phyloP scores from a whole-genome alignment of 768 basidiomycete species.

The Mycena albidolilacea region DNA sequence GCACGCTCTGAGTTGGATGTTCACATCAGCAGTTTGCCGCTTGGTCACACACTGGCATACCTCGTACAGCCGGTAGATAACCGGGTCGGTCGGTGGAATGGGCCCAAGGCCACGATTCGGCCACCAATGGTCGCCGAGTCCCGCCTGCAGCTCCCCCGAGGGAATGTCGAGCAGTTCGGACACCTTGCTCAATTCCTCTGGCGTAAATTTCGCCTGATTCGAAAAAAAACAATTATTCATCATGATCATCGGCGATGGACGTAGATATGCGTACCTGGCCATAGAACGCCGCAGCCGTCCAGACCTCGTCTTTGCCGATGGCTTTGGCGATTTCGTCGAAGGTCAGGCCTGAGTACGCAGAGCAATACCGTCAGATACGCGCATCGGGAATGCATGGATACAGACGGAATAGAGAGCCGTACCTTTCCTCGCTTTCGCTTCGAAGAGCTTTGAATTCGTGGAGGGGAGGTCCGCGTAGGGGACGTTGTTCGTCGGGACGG shows the following conservation, averaged over 20 bases:
- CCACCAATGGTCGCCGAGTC: constrained; percentile 79
- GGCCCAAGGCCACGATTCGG: constrained; percentile 82
- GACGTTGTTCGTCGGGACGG: constrained; percentile 56
- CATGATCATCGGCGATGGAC: too few relatives aligned
- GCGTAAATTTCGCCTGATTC: constrained; percentile 75
- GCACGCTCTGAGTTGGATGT: constrained; percentile 62
- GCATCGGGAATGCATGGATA: not conserved
- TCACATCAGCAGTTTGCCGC: not conserved
- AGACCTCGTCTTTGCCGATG: constrained; percentile 83
- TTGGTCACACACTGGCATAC: constrained; percentile 49
- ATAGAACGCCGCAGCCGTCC: constrained; percentile 88
- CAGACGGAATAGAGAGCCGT: not conserved
- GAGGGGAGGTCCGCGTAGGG: constrained; percentile 69
- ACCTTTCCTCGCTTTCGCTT: constrained; percentile 81
- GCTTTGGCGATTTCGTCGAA: constrained; percentile 79
- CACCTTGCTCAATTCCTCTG: constrained; percentile 71
- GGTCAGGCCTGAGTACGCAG: constrained; percentile 64
- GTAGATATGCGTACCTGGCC: constrained; percentile 69
- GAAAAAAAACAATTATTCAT: too few relatives aligned
- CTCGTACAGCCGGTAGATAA: constrained; percentile 88
- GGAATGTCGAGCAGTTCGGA: constrained; percentile 65
- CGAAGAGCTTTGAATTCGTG: constrained; percentile 65
- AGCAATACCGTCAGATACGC: not conserved
- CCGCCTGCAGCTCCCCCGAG: constrained; percentile 52
- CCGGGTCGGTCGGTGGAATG: constrained; percentile 82